These are phyloP conservation scores for Dissophora globulifera DNA, from an alignment of 192 early-diverging fungal genomes.

Conservation along the genomic window DNA sequence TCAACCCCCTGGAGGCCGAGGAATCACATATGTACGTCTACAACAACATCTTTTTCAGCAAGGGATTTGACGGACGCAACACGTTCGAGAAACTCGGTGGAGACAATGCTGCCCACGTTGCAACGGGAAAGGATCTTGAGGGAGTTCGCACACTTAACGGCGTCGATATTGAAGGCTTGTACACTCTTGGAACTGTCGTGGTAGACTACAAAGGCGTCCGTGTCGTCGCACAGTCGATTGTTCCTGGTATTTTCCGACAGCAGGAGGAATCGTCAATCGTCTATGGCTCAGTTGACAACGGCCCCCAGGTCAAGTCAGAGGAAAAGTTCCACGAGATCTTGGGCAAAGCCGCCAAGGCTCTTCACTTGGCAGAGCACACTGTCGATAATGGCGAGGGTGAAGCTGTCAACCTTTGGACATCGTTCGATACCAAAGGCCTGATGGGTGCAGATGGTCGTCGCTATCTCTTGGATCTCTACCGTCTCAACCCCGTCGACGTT, in stretches of 20 bases:
- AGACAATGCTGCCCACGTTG: constrained; percentile 90
- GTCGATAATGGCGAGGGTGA: constrained; percentile 76
- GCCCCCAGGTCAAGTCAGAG: constrained; percentile 76
- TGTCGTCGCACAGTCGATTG: constrained; percentile 92
- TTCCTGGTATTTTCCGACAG: constrained; percentile 80
- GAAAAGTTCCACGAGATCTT: constrained; percentile 79
- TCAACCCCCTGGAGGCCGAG: constrained; percentile 80
- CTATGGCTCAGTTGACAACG: constrained; percentile 93
- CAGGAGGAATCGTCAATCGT: constrained; percentile 81
- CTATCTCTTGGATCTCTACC: constrained; percentile 94
- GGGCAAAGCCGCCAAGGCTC: constrained; percentile 76
- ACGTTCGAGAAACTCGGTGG: constrained; percentile 86
- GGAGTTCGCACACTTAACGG: constrained; percentile 83
- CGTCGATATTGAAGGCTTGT: constrained; percentile 80
- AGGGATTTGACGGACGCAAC: constrained; percentile 88
- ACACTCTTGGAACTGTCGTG: constrained; percentile 90
- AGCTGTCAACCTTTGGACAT: constrained; percentile 75
- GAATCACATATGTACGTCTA: constrained; percentile 91
- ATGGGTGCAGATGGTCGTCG: constrained; percentile 90
- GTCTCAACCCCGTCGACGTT: constrained; percentile 90
- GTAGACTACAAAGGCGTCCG: constrained; percentile 94
- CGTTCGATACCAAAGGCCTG: constrained; percentile 93
- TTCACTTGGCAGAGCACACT: constrained; percentile 86
- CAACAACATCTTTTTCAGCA: constrained; percentile 97
- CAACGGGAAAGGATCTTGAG: constrained; percentile 94